Evolutionary conservation across 768 basidiomycete genomes (phyloP).

Genomic region (Phylloporus scabripes): DNA sequence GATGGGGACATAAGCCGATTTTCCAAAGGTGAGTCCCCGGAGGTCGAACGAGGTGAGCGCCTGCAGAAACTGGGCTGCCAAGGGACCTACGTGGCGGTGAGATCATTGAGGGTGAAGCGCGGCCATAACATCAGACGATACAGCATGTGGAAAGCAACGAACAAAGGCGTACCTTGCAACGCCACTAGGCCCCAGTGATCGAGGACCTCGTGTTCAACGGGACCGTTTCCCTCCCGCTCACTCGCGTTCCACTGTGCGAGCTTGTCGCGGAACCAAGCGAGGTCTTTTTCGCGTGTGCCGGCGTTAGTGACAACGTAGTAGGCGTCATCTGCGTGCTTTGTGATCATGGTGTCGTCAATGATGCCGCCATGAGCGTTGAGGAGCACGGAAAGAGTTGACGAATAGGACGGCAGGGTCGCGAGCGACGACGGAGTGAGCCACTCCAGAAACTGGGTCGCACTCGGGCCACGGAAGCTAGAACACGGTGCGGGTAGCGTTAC

Average conservation of each 20-base stretch:
- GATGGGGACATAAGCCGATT: constrained; percentile 73
- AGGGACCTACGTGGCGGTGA: constrained; percentile 52
- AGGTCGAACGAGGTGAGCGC: constrained; percentile 71
- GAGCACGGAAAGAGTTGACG: constrained; percentile 83
- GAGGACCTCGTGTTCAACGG: constrained; percentile 76
- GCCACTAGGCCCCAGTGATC: constrained; percentile 87
- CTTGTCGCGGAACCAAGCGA: constrained; percentile 67
- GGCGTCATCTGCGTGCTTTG: constrained; percentile 70
- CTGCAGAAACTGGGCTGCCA: constrained; percentile 77
- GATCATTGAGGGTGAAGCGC: not conserved
- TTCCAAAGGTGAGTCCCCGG: constrained; percentile 72
- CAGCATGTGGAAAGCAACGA: not conserved
- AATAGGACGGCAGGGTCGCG: constrained; percentile 56
- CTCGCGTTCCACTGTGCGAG: constrained; percentile 75
- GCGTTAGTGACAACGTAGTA: constrained; percentile 98
- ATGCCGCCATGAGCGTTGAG: constrained; percentile 90
- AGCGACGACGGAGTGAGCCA: constrained; percentile 87
- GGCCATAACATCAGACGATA: not conserved
- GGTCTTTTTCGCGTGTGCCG: constrained; percentile 74
- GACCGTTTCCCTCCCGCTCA: constrained; percentile 42
- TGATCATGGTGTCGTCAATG: constrained; percentile 92
- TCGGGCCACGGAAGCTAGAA: constrained; percentile 72
- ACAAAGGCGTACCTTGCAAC: constrained; percentile 62
- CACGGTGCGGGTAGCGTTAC: not conserved
- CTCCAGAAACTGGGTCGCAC: constrained; percentile 76